Evolutionary conservation across 2,329 filamentous ascomycete species (phyloP), one percentile per base, ranked within the genome.

Genomic region (Aspergillus sp.): DNA sequence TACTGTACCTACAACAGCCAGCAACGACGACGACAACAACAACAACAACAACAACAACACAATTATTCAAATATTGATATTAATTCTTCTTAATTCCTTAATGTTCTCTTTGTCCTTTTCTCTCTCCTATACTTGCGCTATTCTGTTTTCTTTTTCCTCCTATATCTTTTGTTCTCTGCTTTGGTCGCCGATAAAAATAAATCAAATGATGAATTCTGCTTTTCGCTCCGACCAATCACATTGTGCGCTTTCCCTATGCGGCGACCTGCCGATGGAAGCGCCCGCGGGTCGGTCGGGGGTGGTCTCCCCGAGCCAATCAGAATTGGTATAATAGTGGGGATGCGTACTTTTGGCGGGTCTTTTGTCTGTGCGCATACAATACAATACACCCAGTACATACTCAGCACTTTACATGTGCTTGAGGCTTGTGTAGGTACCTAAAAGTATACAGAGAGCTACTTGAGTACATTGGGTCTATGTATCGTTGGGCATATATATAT

Each of bases 281-380:
- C 57, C 56, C 55, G 57, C 61, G 62, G 57, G 51, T 52, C 50
- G 51, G 32, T 30, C 44, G 44, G 48, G 53, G 60, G 62, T 54
- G 61, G 57, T 53, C 64, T 63, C 64, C 63, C 60, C 63, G 61
- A 49, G 35, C 63, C 59, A 65, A 66, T 66, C 55, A 63, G 42
- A 30, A 46, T 41, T 15, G 13, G 4, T n/a, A n/a, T 30, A 13
- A 49, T 47, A 47, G 49, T 46, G 54, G 52, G 51, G 53, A 51
- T 49, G 50, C 49, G 62, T 64, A 65, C 60, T 63, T 64, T 65
- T 62, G 62, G 37, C 37, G 37, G 37, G 37, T 39, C 37, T 20
- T 39, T 39, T 39, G 15, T 55, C 48, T 51, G 48, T 49, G 48
- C 42, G 44, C 43, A 39, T 15, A 15, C 35, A 39, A 12, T 39